Evolutionary conservation across 805 yeast genomes (phyloP).

Genomic region (Citeromyces matritensis): DNA sequence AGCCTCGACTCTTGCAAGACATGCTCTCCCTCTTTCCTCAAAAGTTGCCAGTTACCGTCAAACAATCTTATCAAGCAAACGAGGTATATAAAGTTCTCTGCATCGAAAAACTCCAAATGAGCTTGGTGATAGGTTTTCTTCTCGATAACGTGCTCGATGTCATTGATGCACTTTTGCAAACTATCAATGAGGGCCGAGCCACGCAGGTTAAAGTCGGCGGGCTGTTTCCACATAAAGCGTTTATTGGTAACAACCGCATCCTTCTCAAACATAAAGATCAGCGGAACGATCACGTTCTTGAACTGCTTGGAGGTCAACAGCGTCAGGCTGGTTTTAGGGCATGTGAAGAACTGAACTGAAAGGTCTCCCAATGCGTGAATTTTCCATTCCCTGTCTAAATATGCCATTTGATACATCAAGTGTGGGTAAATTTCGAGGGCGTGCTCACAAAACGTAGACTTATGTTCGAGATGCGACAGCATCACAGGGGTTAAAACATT

Average conservation of each 20-base stretch:
- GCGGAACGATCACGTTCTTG: constrained; percentile 29
- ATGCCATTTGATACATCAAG: constrained; percentile 29
- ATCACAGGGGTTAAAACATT: constrained; percentile 38
- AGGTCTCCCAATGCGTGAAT: constrained; percentile 18
- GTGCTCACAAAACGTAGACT: constrained; percentile 34
- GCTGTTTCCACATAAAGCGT: constrained; percentile 3
- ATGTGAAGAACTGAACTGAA: constrained; percentile 24
- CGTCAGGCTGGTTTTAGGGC: constrained; percentile 23
- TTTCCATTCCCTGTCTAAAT: constrained; percentile 33
- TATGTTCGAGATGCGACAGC: constrained; percentile 30
- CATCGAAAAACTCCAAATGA: constrained; percentile 12
- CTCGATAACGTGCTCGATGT: not conserved
- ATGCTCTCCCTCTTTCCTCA: constrained; percentile 53
- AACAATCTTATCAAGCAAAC: constrained; percentile 33
- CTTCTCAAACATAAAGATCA: constrained; percentile 23
- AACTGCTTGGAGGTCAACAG: constrained; percentile 24
- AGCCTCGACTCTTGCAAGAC: constrained; percentile 41
- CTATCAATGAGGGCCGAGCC: not conserved
- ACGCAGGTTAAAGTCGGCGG: constrained; percentile 1
- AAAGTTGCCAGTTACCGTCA: constrained; percentile 41
- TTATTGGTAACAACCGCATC: constrained; percentile 13
- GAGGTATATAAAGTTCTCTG: constrained; percentile 23
- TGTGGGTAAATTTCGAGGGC: constrained; percentile 39
- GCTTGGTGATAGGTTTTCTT: constrained; percentile 1
- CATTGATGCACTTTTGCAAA: not conserved